phyloP scores from a whole-genome alignment of 352 stramenopile species.

The Phytophthora fragariae region DNA sequence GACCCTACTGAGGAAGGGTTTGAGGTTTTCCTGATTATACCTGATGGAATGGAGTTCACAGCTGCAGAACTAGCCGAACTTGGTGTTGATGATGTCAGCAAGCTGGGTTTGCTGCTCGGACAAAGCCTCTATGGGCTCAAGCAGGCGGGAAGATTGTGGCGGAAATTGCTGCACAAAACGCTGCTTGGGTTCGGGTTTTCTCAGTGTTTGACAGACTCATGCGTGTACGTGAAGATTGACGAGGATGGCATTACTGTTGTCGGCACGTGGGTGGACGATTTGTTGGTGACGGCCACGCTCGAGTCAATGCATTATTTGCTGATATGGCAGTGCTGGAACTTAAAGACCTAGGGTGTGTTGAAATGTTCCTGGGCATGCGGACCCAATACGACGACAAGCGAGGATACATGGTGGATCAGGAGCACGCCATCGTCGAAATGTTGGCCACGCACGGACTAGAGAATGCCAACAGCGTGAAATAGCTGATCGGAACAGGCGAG shows the following conservation, averaged over 20 bases:
- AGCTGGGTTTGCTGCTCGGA: conserved; percentile 26
- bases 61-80: conserved; percentile 5
- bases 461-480: neutral
- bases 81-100: conserved; percentile 12
- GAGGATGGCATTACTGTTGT: conserved; percentile 9
- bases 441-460: neutral
- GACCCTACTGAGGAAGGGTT: conserved; percentile 24
- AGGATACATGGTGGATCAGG: conserved; percentile 30
- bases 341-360: conserved; percentile 32
- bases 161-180: conserved; percentile 28
- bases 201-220: conserved; percentile 36
- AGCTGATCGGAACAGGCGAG: neutral
- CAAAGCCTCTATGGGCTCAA: conserved; percentile 44
- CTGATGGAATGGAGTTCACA: conserved; percentile 35
- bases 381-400: conserved; percentile 2
- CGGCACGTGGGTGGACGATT: conserved; percentile 43
- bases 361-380: conserved; percentile 42
- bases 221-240: conserved; percentile 31
- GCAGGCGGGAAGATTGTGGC: conserved; percentile 43
- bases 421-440: conserved; percentile 12
- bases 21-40: conserved; percentile 33
- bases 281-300: conserved; percentile 31
- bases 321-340: conserved; percentile 27
- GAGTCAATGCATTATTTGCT: conserved; percentile 14
- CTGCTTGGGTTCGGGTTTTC: conserved; percentile 26